Evolutionary conservation across 805 yeast species (phyloP), one percentile per base, ranked within the genome.

Genomic region (Kuraishia borneana): DNA sequence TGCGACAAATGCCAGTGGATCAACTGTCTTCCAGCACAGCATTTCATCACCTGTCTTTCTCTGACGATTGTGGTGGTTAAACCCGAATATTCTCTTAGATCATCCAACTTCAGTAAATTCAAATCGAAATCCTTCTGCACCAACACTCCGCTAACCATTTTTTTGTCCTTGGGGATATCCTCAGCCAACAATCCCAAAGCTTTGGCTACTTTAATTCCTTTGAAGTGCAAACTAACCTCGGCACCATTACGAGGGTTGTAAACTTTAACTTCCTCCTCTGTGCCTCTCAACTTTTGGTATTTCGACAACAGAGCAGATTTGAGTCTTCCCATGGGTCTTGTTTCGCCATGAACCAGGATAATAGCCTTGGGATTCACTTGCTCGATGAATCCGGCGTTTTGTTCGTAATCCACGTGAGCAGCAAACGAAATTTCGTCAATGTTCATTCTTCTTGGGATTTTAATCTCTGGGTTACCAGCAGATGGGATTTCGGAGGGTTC

Each of bases 401-500:
- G 96, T 47, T 83, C 85, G 56, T 81, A 92, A 53, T 92, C 99
- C 17, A 92, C 99, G 57, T 92, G 99, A 0, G 99, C 99, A n/a
- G 98, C 97, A 65, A 92, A 92, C 2, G 97, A 88, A 3, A 92
- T 80, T 55, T 92, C 99, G 43, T 89, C 96, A 13, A 92, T 78
- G 31, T 71, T 73, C 36, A 94, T 59, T 42, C 96, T 68, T 49
- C 98, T 74, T 4, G 97, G 96, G 27, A 92, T 80, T 39, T 75
- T 71, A 14, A 77, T 60, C 40, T 87, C 96, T 0, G 94, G 83
- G 43, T 83, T 84, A n/a, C 66, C 61, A 18, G 75, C 61, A 0
- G 96, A 80, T 2, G 92, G 94, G 32, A 92, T 84, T n/a, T 84
- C 82, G 26, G 74, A 73, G 1, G 99, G 98, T 46, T 88, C 96